These are phyloP conservation scores for Emmonsiellopsis sp. DNA, from an alignment of 2,329 filamentous ascomycete species.

Conservation along the genomic window DNA sequence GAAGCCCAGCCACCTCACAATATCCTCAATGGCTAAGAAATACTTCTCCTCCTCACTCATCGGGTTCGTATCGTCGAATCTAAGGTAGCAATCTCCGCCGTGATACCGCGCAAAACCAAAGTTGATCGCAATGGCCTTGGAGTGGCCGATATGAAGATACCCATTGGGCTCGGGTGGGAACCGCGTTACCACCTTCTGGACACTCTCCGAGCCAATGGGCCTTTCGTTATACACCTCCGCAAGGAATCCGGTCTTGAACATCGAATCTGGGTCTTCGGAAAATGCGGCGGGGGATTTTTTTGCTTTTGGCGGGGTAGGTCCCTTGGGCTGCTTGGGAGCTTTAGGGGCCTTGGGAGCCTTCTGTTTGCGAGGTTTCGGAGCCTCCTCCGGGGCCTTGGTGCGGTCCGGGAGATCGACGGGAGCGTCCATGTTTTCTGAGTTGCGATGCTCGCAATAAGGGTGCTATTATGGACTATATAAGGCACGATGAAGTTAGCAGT, in stretches of 20 bases:
- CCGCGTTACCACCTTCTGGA: conserved; percentile 48
- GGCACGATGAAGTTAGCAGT: background rate
- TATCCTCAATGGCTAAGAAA: conserved; percentile 80
- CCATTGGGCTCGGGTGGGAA: conserved; percentile 88
- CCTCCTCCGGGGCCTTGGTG: conserved; percentile 13
- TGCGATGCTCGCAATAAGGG: background rate
- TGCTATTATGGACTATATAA: background rate
- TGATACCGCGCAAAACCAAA: conserved; percentile 87
- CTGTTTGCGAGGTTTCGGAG: conserved; percentile 36
- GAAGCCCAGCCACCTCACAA: conserved; percentile 74
- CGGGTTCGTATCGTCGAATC: conserved; percentile 94
- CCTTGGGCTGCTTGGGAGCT: conserved; percentile 23
- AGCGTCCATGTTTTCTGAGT: background rate
- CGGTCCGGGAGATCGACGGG: background rate
- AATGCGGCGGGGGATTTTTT: conserved; percentile 18
- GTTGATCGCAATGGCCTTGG: conserved; percentile 91
- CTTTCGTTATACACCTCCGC: conserved; percentile 61
- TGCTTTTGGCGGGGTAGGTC: conserved; percentile 19
- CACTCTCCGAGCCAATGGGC: conserved; percentile 38
- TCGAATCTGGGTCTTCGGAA: conserved; percentile 45
- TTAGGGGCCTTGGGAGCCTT: conserved; percentile 34
- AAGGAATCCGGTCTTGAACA: conserved; percentile 75
- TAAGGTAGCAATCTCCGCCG: conserved; percentile 64
- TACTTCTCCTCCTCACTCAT: conserved; percentile 86
- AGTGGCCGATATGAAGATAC: conserved; percentile 86